phyloP scores from a whole-genome alignment of 2,329 filamentous ascomycete species.

The Colletotrichum paranaense region DNA sequence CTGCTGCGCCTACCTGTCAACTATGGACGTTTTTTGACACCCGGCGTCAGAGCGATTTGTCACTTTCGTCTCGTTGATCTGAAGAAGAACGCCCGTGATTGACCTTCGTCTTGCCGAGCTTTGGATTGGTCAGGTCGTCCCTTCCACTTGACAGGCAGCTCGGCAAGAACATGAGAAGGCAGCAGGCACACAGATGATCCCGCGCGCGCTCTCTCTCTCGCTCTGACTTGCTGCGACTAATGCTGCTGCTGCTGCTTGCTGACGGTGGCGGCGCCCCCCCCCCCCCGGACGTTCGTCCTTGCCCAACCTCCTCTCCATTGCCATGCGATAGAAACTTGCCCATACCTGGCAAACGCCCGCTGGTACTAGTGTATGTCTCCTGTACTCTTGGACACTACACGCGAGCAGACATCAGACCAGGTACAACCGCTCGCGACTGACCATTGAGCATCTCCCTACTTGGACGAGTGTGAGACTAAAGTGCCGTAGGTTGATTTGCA shows the following conservation, averaged over 20 bases:
- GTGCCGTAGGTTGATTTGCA: not conserved
- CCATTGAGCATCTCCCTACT: not conserved
- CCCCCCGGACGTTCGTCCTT: constrained; percentile 18
- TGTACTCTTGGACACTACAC: not conserved
- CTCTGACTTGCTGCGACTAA: not conserved
- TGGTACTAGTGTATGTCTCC: not conserved
- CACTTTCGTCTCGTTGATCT: constrained; percentile 8
- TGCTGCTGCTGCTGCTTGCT: not conserved
- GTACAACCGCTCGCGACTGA: not conserved
- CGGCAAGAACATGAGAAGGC: constrained; percentile 16
- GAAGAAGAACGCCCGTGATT: not conserved
- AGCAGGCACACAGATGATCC: constrained; percentile 1
- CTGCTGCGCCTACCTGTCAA: constrained; percentile 18
- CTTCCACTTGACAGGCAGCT: constrained; percentile 1
- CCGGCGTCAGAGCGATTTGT: constrained; percentile 18
- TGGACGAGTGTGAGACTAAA: not conserved
- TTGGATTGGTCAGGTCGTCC: constrained; percentile 20
- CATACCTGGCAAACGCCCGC: constrained; percentile 6
- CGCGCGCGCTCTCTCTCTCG: no score
- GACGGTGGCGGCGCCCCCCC: not conserved
- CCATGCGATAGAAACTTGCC: not conserved
- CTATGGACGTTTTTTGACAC: constrained; percentile 31
- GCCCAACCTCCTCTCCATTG: constrained; percentile 10
- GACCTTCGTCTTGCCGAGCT: constrained; percentile 18
- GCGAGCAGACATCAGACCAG: constrained; percentile 2